phyloP scores from a whole-genome alignment of 306 rosid species.

The Psophocarpus tetragonolobus region DNA sequence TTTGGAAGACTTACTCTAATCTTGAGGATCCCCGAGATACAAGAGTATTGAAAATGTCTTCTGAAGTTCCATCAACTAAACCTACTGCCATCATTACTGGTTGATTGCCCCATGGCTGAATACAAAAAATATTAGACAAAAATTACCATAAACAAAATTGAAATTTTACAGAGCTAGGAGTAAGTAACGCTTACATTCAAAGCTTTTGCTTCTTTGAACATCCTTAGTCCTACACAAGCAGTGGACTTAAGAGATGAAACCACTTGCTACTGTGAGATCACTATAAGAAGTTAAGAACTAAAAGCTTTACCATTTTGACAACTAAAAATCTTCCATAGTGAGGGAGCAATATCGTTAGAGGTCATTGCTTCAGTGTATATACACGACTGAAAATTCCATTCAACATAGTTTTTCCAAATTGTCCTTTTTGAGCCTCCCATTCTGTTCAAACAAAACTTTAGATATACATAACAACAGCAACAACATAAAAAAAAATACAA shows the following conservation, averaged over 20 bases:
- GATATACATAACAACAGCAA: not conserved
- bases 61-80: slow-evolving; percentile 77
- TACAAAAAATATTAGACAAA: not conserved
- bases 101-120: slow-evolving; percentile 68
- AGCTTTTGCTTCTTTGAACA: slow-evolving; percentile 77
- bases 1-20: slow-evolving; percentile 65
- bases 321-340: slow-evolving; percentile 89
- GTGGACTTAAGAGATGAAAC: not conserved
- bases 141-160: not conserved
- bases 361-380: slow-evolving; percentile 65
- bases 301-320: slow-evolving; percentile 71
- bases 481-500: not conserved
- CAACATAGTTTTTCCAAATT: not conserved
- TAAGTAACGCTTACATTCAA: slow-evolving; percentile 39
- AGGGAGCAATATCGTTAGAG: slow-evolving; percentile 74
- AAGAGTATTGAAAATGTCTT: slow-evolving; percentile 74
- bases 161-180: not conserved
- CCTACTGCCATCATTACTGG: slow-evolving; percentile 92
- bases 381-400: slow-evolving; percentile 39
- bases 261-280: not conserved
- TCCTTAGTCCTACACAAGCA: slow-evolving; percentile 63
- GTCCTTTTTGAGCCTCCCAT: slow-evolving; percentile 50
- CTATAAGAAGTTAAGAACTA: not conserved
- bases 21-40: slow-evolving; percentile 77
- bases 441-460: slow-evolving; percentile 45